These are phyloP conservation scores for Mrakia blollopis DNA, from an alignment of 768 basidiomycete species.

Conservation along the genomic window DNA sequence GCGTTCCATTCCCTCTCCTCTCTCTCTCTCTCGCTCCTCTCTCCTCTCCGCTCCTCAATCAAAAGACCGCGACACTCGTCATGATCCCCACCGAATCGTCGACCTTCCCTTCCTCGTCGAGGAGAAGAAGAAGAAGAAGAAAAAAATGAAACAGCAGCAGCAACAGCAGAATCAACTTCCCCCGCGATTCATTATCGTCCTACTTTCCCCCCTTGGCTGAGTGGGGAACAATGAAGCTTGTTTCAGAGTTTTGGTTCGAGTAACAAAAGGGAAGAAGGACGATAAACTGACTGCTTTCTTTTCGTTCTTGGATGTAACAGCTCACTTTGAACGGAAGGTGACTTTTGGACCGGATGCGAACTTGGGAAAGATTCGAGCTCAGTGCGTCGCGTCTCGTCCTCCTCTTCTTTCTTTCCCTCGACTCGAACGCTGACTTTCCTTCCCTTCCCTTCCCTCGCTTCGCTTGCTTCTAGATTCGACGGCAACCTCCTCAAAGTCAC, in stretches of 20 bases:
- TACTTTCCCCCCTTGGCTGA: no score
- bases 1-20: background rate
- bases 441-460: background rate
- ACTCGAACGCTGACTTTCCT: background rate
- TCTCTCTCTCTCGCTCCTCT: background rate
- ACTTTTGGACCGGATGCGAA: constrained; percentile 28
- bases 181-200: no score
- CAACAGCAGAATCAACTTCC: no score
- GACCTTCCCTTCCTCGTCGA: no score
- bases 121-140: no score
- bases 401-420: background rate
- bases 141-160: no score
- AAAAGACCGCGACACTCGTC: background rate
- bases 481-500: constrained; percentile 16
- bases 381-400: background rate
- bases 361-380: constrained; percentile 24
- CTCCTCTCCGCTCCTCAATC: background rate
- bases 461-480: background rate
- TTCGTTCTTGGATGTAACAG: background rate
- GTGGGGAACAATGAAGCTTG: no score
- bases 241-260: no score
- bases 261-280: background rate
- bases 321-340: constrained; percentile 32
- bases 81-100: no score
- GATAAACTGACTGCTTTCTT: background rate